Evolutionary conservation across 208 protist genomes (phyloP), one percentile per base, ranked within the genome.

Genomic region (Leishmania tarentolae): DNA sequence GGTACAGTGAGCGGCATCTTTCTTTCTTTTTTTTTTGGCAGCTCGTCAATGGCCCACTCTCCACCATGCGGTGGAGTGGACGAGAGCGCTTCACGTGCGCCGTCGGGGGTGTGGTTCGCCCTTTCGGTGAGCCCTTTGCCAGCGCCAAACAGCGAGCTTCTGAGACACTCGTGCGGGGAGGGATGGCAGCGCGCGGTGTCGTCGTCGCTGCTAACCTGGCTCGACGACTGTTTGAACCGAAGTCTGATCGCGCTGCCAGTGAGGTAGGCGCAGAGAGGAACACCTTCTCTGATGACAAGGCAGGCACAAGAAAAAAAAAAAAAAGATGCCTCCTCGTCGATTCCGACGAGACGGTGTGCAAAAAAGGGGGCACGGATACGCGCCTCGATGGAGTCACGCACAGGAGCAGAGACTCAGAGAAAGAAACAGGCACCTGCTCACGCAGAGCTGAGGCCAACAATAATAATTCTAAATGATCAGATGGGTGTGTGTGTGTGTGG

Each of bases 1-100:
- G 66, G 57, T 2, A 61, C 35, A 4, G 84, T 63, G 0, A 83
- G 82, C 66, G 40, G 40, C 76, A 81, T 85, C 35, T 52, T 47
- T n/a, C 35, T 70, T 37, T 66, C 59, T 8, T 21, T 6, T 6
- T 21, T n/a, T n/a, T n/a, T n/a, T 53, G 44, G 5, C 28, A 2
- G 9, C 44, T 47, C 31, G 3, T 40, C 66, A 42, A 66, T 6
- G 31, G 19, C 9, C 0, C 66, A 15, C 66, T 24, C 24, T 66
- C n/a, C 37, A 13, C 4, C 13, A 40, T 24, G 59, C 28, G 56
- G 31, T 61, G 24, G 66, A 19, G 66, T 42, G 66, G 19, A 46
- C 28, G 5, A 31, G 28, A 31, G 56, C 56, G 19, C 5, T 1
- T 61, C 56, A 61, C 56, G 56, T 31, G 56, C n/a, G 56, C 56